A percentile compares a stretch with the other conserved stretches of the same genome.
Evolutionary conservation across 2,329 filamentous ascomycete species (phyloP).

Genomic region (Fusarium goolgardi): DNA sequence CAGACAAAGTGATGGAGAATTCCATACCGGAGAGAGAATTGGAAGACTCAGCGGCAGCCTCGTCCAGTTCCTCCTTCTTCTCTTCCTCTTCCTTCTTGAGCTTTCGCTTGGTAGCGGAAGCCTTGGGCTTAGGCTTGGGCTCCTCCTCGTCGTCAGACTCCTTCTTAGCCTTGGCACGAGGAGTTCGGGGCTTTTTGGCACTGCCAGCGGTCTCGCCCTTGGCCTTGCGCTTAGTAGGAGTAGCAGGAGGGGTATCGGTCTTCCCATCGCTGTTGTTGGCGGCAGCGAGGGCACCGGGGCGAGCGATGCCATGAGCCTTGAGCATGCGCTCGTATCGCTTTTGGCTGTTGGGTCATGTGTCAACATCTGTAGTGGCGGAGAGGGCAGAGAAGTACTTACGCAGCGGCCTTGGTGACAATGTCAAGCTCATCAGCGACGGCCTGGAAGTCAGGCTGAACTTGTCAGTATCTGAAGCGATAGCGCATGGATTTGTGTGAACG

Average conservation of each 20-base stretch:
- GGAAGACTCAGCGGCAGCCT: slow-evolving; percentile 14
- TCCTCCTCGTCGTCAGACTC: slow-evolving; percentile 42
- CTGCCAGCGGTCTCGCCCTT: slow-evolving; percentile 36
- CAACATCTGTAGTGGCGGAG: background rate
- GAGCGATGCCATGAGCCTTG: slow-evolving; percentile 65
- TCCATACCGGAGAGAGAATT: slow-evolving; percentile 39
- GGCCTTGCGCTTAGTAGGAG: slow-evolving; percentile 49
- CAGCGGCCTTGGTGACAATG: slow-evolving; percentile 74
- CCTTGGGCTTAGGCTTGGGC: slow-evolving; percentile 34
- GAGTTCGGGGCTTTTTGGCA: slow-evolving; percentile 45
- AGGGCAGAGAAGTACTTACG: slow-evolving; percentile 63
- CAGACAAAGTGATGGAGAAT: background rate
- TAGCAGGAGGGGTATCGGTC: slow-evolving; percentile 21
- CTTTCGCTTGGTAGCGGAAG: slow-evolving; percentile 12
- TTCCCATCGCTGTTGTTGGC: slow-evolving; percentile 6
- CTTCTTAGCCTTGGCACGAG: slow-evolving; percentile 44
- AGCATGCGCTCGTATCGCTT: slow-evolving; percentile 76
- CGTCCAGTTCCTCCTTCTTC: slow-evolving; percentile 39
- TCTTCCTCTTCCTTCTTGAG: slow-evolving; percentile 43
- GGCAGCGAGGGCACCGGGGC: slow-evolving; percentile 25
- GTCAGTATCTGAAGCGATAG: slow-evolving; percentile 1
- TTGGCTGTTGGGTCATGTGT: slow-evolving; percentile 58
- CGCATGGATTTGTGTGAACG: slow-evolving; percentile 23
- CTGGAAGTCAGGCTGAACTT: slow-evolving; percentile 69
- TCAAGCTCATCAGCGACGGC: slow-evolving; percentile 72